A percentile compares a stretch with the other conserved stretches of the same genome.
Evolutionary conservation across 139 green algal species (phyloP).

Genomic region (Spirogloea muscicola): DNA sequence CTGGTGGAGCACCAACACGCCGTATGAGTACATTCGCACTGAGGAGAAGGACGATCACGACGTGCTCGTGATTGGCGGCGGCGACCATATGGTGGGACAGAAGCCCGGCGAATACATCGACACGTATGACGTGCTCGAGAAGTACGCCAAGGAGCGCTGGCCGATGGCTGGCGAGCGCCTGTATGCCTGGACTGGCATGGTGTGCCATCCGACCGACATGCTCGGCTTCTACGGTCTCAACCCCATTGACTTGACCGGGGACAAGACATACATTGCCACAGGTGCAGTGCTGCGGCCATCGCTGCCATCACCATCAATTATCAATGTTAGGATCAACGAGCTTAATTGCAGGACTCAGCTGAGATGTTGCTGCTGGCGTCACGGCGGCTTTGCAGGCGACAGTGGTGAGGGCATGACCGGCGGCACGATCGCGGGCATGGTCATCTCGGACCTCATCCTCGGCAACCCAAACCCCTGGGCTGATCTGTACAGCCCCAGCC

Average conservation of each 20-base stretch:
- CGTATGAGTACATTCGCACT: conserved; percentile 65
- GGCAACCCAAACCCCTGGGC: conserved; percentile 46
- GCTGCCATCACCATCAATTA: not conserved
- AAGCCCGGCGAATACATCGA: conserved; percentile 57
- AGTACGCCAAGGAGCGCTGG: conserved; percentile 50
- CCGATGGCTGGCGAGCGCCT: conserved; percentile 47
- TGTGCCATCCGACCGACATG: conserved; percentile 59
- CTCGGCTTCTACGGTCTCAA: conserved; percentile 62
- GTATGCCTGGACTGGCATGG: conserved; percentile 56
- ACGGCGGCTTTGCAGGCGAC: conserved; percentile 60
- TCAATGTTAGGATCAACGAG: no score
- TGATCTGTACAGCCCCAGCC: conserved; percentile 42
- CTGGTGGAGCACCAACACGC: conserved; percentile 62
- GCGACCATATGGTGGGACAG: conserved; percentile 23
- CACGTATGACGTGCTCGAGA: conserved; percentile 48
- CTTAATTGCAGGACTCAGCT: no score
- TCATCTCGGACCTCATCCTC: conserved; percentile 56
- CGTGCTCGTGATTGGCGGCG: conserved; percentile 60
- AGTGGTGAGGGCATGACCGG: conserved; percentile 68
- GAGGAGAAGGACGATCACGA: conserved; percentile 53
- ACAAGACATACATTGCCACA: conserved; percentile 60
- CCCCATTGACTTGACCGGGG: conserved; percentile 49
- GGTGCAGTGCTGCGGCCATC: conserved; percentile 7
- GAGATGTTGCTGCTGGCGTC: no score
- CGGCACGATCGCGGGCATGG: conserved; percentile 54